Percentiles rank a stretch among this genome's conserved stretches.
Conservation (phyloP, 768 basidiomycete genomes). For the Austroboletus eburneus region DNA sequence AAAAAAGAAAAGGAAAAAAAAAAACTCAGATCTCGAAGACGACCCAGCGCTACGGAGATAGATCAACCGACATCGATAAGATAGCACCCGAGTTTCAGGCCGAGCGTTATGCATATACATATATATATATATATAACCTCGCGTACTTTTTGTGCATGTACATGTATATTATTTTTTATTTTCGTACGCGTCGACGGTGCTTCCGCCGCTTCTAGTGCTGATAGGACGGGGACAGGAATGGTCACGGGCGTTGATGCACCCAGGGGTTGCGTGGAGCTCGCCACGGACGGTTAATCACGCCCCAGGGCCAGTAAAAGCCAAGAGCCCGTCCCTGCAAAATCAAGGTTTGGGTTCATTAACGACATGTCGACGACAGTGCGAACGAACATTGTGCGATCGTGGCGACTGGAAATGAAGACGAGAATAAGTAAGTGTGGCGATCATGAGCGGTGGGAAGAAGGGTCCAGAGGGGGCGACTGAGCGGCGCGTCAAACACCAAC, state of each 20-base stretch:
- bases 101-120: neutral
- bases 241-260: conserved; percentile 2
- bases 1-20: neutral
- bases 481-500: conserved; percentile 13
- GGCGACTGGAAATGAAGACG: conserved; percentile 12
- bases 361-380: neutral
- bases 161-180: neutral
- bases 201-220: neutral
- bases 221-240: conserved; percentile 4
- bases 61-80: neutral
- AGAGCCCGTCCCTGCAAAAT: no score
- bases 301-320: neutral
- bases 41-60: neutral
- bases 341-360: conserved; percentile 2
- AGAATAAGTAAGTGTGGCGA: conserved; percentile 13
- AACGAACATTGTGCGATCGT: conserved; percentile 3
- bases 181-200: neutral
- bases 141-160: neutral
- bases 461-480: conserved; percentile 7
- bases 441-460: conserved; percentile 10
- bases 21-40: neutral
- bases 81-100: neutral
- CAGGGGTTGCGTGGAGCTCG: conserved; percentile 10
- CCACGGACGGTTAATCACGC: neutral
- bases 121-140: neutral